Conservation (phyloP, 371 early-diverging fungal species). For the Mucor racemosus region DNA sequence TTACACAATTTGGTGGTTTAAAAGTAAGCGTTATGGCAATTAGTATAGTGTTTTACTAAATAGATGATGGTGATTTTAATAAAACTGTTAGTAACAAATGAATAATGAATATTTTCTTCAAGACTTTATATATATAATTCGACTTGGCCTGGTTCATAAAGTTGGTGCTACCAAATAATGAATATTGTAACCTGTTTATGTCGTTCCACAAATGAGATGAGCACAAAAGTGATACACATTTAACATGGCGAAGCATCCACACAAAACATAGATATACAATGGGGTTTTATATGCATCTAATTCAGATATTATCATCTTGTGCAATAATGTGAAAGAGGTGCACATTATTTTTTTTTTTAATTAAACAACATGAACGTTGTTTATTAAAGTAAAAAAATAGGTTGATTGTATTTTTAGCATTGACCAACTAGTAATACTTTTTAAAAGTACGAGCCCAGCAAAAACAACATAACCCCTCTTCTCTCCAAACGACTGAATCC, state of each 20-base stretch:
- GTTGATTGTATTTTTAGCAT: background rate
- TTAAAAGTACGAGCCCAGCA: background rate
- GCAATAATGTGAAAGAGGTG: too few species aligned
- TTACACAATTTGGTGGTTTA: background rate
- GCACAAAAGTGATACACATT: background rate
- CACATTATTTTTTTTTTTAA: too few species aligned
- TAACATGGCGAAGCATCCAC: background rate
- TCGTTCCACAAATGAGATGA: background rate
- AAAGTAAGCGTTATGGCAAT: too few species aligned
- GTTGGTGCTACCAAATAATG: background rate
- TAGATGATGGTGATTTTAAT: background rate
- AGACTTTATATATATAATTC: too few species aligned
- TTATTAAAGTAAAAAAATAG: too few species aligned
- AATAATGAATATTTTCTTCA: too few species aligned
- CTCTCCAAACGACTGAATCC: background rate
- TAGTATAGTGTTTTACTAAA: background rate
- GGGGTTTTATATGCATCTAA: background rate
- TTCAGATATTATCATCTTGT: too few species aligned
- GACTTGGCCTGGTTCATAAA: too few species aligned
- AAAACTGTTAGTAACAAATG: background rate
- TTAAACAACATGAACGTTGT: too few species aligned
- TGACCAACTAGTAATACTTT: background rate
- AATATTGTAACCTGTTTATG: background rate
- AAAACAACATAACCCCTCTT: background rate
- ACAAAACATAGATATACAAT: background rate